Conservation (phyloP, 2,329 filamentous ascomycete species). For the Apiospora kogelbergensis region DNA sequence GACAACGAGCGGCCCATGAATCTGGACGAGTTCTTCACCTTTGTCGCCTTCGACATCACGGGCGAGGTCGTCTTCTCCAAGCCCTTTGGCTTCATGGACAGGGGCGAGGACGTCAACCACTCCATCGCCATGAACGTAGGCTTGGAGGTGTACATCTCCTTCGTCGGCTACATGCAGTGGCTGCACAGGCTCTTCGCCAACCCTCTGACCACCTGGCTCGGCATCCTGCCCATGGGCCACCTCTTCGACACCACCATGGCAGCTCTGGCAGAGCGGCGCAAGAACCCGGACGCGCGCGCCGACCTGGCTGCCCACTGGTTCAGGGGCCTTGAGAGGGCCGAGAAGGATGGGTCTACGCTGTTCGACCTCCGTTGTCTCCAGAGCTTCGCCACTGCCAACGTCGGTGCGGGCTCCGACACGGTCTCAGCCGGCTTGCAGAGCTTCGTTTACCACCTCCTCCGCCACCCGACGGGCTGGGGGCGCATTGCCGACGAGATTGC, state of each 20-base stretch:
- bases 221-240: slow-evolving; percentile 17
- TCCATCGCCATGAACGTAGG: slow-evolving; percentile 20
- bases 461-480: slow-evolving; percentile 11
- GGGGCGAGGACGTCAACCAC: slow-evolving; percentile 24
- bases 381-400: slow-evolving; percentile 9
- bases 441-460: slow-evolving; percentile 13
- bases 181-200: slow-evolving; percentile 19
- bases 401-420: slow-evolving; percentile 15
- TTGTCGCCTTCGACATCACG: slow-evolving; percentile 30
- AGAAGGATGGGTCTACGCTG: slow-evolving; percentile 6
- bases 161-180: slow-evolving; percentile 15
- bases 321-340: slow-evolving; percentile 13
- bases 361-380: slow-evolving; percentile 12
- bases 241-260: slow-evolving; percentile 14
- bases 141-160: slow-evolving; percentile 11
- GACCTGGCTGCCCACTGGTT: slow-evolving; percentile 19
- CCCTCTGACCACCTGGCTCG: slow-evolving; percentile 17
- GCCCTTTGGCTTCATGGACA: slow-evolving; percentile 26
- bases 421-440: slow-evolving; percentile 14
- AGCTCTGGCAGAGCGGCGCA: slow-evolving; percentile 12
- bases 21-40: slow-evolving; percentile 25
- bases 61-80: slow-evolving; percentile 32
- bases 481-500: slow-evolving; percentile 17
- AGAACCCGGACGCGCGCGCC: slow-evolving; percentile 15
- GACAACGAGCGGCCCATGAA: slow-evolving; percentile 15